Base-by-base conservation (phyloP, 2,329 filamentous ascomycete genomes). In the Aureobasidium sp. region DNA sequence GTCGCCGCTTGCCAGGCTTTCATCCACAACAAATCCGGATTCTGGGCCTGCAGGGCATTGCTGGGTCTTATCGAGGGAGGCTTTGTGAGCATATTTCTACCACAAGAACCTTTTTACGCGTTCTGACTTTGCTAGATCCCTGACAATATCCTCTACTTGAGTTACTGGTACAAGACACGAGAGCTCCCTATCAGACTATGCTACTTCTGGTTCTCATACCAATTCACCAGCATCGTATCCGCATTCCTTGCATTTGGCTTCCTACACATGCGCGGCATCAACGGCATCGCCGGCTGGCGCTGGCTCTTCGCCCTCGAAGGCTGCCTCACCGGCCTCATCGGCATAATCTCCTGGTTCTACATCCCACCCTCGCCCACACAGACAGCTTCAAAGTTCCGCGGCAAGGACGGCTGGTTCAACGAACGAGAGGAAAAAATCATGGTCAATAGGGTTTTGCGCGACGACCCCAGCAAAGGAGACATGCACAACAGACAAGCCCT, bases 121-220 rank as follows among this genome's bases (percentile, higher is more conserved):
- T 5, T 34, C 47, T 49, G 47, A 49, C 27, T 7, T 34, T 34
- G 9, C 7, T 11, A 58, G 55, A 86, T 87, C 55, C 83, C 84
- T 0, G 84, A 85, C 63, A 83, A 84, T 25, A 81, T 88, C 15
- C 75, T 88, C 0, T 91, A 87, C 72, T 77, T 90, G 5, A 86
- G 84, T 3, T 91, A 91, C 72, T 92, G 87, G 73, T 92, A 91
- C 75, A 91, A 84, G 49, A 84, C 84, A 0, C 80, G 80, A 58
- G 89, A 91, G 70, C 77, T 92, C 0, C 87, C 88, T 0, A 80
- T 82, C 12, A 82, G 89, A 1, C 75, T 91, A 20, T 83, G 84
- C 66, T 84, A 80, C 68, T 91, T 91, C 75, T 91, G 88, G 88
- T 84, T 84, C 0, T 81, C 86, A 0, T 84, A 87, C 14, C 81